Base-by-base conservation (phyloP, 1,139 yeast species). In the Pichia sp. region DNA sequence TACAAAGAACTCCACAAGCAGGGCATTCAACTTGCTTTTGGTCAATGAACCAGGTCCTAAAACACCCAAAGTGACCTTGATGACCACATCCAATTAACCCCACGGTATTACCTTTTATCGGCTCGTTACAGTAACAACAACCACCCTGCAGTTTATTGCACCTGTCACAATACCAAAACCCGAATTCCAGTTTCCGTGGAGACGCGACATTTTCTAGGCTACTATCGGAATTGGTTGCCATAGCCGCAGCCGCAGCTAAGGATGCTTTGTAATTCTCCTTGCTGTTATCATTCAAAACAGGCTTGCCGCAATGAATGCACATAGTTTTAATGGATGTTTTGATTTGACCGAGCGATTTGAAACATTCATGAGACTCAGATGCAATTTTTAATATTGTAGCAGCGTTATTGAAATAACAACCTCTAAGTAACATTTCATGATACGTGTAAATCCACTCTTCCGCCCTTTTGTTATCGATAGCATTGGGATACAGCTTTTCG, bases 41-140 rank as follows among this genome's bases (percentile, higher is more conserved):
- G 2, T 71, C 78, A 34, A 81, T 64, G 57, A 85, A 80, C 97
- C 97, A 90, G 41, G 75, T 73, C 49, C 72, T 71, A 57, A 88
- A 69, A 65, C 98, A 92, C 4, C 79, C 79, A 57, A 79, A 79
- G 62, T 92, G 98, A 1, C 95, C 90, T 45, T 81, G 72, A 62
- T 92, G 97, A 0, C 97, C 97, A 67, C 97, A 92, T 40, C 69
- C 73, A 44, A 85, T 64, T 27, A 81, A 67, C n/a, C 78, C 78
- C 28, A 85, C 76, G 9, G 81, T 74, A 44, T 85, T 67, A 0
- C 95, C 95, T 55, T 75, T 77, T 54, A 90, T 72, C 3, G 95
- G 92, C 56, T 77, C 82, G 50, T 81, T 73, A 60, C 97, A 92
- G 50, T 83, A 77, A n/a, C 81, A 72, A 62, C 97, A 92, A 38